Evolutionary conservation across 2,329 filamentous ascomycete genomes (phyloP).

Genomic region (Fusarium sp.): DNA sequence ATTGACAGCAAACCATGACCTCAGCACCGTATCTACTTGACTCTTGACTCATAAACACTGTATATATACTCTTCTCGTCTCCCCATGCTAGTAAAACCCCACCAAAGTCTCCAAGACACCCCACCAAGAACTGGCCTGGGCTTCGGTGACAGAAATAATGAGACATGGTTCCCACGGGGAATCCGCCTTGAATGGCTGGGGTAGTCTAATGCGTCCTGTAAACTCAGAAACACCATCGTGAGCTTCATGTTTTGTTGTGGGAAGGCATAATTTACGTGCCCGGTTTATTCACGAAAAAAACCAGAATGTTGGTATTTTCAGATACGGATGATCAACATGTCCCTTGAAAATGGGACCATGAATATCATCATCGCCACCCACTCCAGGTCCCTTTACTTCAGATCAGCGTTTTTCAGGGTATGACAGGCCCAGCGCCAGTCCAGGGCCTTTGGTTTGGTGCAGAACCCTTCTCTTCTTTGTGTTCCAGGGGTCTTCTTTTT

Average conservation of each 20-base stretch:
- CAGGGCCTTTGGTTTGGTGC: background rate
- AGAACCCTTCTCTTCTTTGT: slow-evolving; percentile 28
- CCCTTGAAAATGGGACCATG: slow-evolving; percentile 28
- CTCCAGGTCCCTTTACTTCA: slow-evolving; percentile 20
- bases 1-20: background rate
- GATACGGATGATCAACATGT: slow-evolving; percentile 13
- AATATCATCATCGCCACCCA: slow-evolving; percentile 34
- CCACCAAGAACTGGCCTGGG: slow-evolving; percentile 34
- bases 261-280: background rate
- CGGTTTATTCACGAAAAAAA: background rate
- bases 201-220: background rate
- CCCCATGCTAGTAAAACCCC: slow-evolving; percentile 36
- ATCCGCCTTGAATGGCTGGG: slow-evolving; percentile 28
- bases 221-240: slow-evolving; percentile 24
- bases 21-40: slow-evolving; percentile 9
- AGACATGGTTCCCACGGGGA: slow-evolving; percentile 31
- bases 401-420: slow-evolving; percentile 32
- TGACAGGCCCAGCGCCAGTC: slow-evolving; percentile 10
- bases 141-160: slow-evolving; percentile 31
- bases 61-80: background rate
- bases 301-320: background rate
- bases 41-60: slow-evolving; percentile 4
- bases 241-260: background rate
- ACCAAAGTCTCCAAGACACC: slow-evolving; percentile 36
- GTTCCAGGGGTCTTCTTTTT: slow-evolving; percentile 35